These are phyloP conservation scores for Boletus vermiculosoides DNA, from an alignment of 768 basidiomycete genomes.

Conservation along the genomic window DNA sequence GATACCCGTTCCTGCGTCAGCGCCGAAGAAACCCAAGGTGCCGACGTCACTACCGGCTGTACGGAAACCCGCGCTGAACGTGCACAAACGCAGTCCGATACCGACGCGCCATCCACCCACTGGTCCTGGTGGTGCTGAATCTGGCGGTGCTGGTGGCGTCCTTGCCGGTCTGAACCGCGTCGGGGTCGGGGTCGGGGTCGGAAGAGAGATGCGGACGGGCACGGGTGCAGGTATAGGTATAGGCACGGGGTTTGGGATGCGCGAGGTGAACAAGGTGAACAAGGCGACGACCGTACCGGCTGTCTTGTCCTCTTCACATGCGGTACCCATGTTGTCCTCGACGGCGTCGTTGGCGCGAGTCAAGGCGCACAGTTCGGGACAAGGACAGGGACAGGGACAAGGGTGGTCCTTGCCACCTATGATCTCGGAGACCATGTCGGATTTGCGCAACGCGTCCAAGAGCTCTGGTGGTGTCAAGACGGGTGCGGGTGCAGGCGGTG, in stretches of 20 bases:
- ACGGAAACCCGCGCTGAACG: conserved; percentile 14
- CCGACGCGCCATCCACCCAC: not conserved
- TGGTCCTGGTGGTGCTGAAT: not conserved
- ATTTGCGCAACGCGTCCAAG: conserved; percentile 14
- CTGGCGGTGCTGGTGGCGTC: not conserved
- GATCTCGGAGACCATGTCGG: conserved; percentile 32
- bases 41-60: not conserved
- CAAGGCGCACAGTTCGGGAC: conserved; percentile 19
- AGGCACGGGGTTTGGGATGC: conserved; percentile 14
- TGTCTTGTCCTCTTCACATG: conserved; percentile 67
- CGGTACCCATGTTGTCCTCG: conserved; percentile 68
- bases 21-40: conserved; percentile 10
- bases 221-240: not conserved
- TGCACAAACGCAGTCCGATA: conserved; percentile 12
- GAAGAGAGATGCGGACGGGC: not conserved
- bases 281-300: conserved; percentile 72
- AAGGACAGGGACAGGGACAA: conserved; percentile 14
- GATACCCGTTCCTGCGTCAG: not conserved
- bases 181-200: not conserved
- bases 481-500: not conserved
- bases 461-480: conserved; percentile 6
- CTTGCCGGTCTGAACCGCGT: not conserved
- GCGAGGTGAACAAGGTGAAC: conserved; percentile 35
- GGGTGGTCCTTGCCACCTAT: conserved; percentile 30
- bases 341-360: conserved; percentile 73